These are phyloP conservation scores for Clathrus columnatus DNA, from an alignment of 768 basidiomycete genomes.

Conservation along the genomic window DNA sequence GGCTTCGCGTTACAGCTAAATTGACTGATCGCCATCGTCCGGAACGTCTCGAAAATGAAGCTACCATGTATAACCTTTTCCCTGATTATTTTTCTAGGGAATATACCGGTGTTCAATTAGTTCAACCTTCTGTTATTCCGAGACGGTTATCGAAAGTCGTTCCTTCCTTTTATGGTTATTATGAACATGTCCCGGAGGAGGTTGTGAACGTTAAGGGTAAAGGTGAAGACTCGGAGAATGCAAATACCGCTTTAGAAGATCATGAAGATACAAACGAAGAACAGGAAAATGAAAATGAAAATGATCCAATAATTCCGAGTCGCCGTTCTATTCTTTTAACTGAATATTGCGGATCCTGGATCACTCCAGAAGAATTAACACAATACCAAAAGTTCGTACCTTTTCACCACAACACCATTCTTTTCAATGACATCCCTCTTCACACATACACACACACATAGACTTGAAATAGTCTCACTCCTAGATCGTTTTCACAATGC, in stretches of 20 bases:
- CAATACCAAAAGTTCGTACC: constrained; percentile 5
- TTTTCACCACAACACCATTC: not conserved
- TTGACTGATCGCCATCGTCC: not conserved
- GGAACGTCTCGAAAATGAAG: not conserved
- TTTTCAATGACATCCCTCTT: not conserved
- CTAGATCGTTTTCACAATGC: not conserved
- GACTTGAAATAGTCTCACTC: not conserved
- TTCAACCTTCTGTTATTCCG: not conserved
- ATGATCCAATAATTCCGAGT: not conserved
- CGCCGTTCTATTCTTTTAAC: not conserved
- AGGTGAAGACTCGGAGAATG: no score
- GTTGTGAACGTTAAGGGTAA: no score
- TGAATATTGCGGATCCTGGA: not conserved
- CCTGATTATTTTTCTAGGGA: not conserved
- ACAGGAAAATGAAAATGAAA: not conserved
- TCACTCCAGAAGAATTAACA: not conserved
- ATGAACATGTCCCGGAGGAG: not conserved
- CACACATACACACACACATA: not conserved
- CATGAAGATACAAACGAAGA: no score
- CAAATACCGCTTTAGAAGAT: no score
- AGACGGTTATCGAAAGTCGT: not conserved
- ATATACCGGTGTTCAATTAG: not conserved
- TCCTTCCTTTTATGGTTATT: constrained; percentile 5
- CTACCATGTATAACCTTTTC: not conserved
- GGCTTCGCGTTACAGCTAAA: not conserved